Evolutionary conservation across 768 basidiomycete species (phyloP).

Genomic region (Pisolithus orientalis): DNA sequence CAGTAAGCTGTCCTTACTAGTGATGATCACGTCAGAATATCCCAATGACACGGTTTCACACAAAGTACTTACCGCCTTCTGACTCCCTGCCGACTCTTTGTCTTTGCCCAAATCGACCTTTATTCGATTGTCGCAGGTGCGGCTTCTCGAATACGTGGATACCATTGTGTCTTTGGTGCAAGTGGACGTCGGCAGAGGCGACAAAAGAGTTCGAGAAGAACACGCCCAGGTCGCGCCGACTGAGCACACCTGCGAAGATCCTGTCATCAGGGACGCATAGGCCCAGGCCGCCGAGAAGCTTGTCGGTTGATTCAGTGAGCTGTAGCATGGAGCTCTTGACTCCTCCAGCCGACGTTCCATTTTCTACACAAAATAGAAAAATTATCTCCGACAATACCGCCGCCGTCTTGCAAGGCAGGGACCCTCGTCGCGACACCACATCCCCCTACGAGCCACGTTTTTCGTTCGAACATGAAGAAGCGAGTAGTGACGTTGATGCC

Average conservation of each 20-base stretch:
- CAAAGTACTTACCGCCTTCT: slow-evolving; percentile 41
- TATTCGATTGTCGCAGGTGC: slow-evolving; percentile 41
- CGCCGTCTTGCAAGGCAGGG: slow-evolving; percentile 6
- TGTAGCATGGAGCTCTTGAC: slow-evolving; percentile 18
- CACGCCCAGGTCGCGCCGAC: slow-evolving; percentile 30
- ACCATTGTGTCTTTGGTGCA: slow-evolving; percentile 46
- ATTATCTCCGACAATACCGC: slow-evolving; percentile 25
- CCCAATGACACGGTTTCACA: slow-evolving; percentile 8
- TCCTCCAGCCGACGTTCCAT: slow-evolving; percentile 14
- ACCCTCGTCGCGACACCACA: slow-evolving; percentile 9
- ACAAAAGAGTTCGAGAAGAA: slow-evolving; percentile 34
- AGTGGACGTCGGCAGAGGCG: slow-evolving; percentile 39
- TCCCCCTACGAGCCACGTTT: no score
- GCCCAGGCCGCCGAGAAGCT: slow-evolving; percentile 8
- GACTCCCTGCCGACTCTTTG: slow-evolving; percentile 42
- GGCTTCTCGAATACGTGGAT: slow-evolving; percentile 43
- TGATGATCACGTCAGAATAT: background rate
- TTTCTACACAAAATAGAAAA: slow-evolving; percentile 2
- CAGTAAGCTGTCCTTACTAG: slow-evolving; percentile 22
- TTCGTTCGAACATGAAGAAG: background rate
- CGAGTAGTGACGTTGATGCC: background rate
- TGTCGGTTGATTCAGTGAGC: slow-evolving; percentile 15
- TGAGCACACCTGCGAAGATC: slow-evolving; percentile 22
- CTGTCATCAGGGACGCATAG: slow-evolving; percentile 7
- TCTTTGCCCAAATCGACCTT: slow-evolving; percentile 34